Conservation (phyloP, 257 asterid genomes). For the Parsonsia alboflavescens region DNA sequence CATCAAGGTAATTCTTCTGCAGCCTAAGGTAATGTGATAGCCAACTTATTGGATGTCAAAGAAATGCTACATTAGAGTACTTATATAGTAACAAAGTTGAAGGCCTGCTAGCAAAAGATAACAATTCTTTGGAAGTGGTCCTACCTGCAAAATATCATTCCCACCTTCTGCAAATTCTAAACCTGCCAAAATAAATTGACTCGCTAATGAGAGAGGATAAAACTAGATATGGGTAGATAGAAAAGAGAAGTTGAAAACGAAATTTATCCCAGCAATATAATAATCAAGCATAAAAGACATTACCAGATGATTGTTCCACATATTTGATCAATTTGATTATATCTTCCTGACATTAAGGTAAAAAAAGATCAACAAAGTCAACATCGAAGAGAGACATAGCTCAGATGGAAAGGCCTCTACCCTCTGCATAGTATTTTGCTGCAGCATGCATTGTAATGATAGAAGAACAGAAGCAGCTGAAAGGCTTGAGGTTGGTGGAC, state of each 20-base stretch:
- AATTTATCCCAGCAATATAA: background rate
- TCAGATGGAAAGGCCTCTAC: conserved; percentile 36
- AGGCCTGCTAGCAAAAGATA: background rate
- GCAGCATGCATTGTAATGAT: conserved; percentile 65
- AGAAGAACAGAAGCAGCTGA: conserved; percentile 66
- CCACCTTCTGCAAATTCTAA: conserved; percentile 51
- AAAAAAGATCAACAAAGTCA: conserved; percentile 30
- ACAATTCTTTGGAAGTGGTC: background rate
- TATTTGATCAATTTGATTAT: conserved; percentile 64
- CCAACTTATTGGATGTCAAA: background rate
- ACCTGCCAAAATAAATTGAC: conserved; percentile 39
- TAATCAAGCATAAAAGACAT: conserved; percentile 6
- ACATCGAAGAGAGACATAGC: conserved; percentile 5
- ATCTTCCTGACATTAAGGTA: conserved; percentile 62
- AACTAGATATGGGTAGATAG: background rate
- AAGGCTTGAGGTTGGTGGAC: conserved; percentile 38
- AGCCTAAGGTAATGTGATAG: background rate
- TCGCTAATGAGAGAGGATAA: conserved; percentile 9
- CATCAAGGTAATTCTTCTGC: background rate
- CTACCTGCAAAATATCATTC: conserved; percentile 63
- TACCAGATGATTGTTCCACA: conserved; percentile 84
- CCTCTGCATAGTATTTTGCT: conserved; percentile 74
- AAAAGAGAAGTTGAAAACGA: background rate
- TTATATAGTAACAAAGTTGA: background rate
- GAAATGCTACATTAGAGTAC: background rate